Percentiles rank a stretch among this genome's conserved stretches.
Conservation (phyloP, 768 basidiomycete species). For the Boletales sp. region DNA sequence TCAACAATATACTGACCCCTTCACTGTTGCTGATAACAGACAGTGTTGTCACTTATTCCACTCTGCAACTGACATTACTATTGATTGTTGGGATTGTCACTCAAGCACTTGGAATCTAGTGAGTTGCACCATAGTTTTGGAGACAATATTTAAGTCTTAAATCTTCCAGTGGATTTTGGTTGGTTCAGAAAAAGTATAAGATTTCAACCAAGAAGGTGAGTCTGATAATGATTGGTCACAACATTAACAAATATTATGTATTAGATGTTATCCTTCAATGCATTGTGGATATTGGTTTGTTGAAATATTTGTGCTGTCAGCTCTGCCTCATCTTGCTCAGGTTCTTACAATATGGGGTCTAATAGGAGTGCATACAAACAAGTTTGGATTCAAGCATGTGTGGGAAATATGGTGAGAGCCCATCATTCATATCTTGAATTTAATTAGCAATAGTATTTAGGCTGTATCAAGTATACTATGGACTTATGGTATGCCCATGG, state of each 20-base stretch:
- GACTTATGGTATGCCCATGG: constrained; percentile 75
- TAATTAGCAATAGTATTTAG: constrained; percentile 29
- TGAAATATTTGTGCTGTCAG: not conserved
- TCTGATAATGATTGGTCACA: not conserved
- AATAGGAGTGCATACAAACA: constrained; percentile 68
- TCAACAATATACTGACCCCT: not conserved
- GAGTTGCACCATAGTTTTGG: constrained; percentile 14
- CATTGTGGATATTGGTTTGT: constrained; percentile 65
- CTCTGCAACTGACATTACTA: constrained; percentile 63
- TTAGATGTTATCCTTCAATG: constrained; percentile 73
- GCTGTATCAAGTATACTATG: constrained; percentile 69
- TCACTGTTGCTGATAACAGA: constrained; percentile 2
- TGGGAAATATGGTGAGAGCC: constrained; percentile 69
- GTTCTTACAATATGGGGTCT: constrained; percentile 72
- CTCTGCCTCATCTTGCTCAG: constrained; percentile 27
- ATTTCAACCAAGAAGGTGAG: constrained; percentile 58
- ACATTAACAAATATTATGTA: not conserved
- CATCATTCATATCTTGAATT: not conserved
- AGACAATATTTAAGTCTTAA: not conserved
- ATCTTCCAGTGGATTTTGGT: constrained; percentile 53
- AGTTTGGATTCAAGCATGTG: constrained; percentile 78
- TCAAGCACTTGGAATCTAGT: constrained; percentile 71
- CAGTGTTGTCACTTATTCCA: constrained; percentile 70
- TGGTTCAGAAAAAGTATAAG: constrained; percentile 60
- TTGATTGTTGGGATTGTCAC: constrained; percentile 63